These are phyloP conservation scores for Elongisporangium undulatum DNA, from an alignment of 352 stramenopile species.

Conservation along the genomic window DNA sequence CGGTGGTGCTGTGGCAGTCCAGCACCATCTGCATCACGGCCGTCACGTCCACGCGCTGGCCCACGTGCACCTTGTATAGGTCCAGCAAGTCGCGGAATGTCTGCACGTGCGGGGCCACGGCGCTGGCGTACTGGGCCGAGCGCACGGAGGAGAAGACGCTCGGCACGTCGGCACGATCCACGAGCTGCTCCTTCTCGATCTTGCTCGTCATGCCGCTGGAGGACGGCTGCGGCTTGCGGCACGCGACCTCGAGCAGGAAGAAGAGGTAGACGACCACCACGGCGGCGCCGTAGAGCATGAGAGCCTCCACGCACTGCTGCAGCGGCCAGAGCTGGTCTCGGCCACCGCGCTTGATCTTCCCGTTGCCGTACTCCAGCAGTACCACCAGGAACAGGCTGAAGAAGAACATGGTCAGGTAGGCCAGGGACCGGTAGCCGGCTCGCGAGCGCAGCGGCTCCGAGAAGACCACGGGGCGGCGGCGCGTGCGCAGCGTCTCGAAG, in stretches of 20 bases:
- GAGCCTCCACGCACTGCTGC: conserved; percentile 37
- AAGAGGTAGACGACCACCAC: conserved; percentile 4
- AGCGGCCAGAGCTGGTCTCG: conserved; percentile 34
- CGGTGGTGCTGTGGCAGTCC: not conserved
- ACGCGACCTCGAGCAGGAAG: not conserved
- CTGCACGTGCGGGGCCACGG: conserved; percentile 7
- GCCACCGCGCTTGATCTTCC: conserved; percentile 5
- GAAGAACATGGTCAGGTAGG: conserved; percentile 19
- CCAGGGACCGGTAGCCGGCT: conserved; percentile 7
- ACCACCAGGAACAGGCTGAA: conserved; percentile 17
- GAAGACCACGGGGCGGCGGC: conserved; percentile 9
- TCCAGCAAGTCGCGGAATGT: conserved; percentile 24
- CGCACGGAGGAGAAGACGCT: too few species aligned
- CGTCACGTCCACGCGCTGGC: conserved; percentile 15
- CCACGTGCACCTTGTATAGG: conserved; percentile 18
- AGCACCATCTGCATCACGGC: not conserved
- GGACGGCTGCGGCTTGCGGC: not conserved
- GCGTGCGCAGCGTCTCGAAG: not conserved
- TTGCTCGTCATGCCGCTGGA: too few species aligned
- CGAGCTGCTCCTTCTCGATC: too few species aligned
- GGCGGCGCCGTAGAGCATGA: conserved; percentile 23
- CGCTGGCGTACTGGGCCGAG: too few species aligned
- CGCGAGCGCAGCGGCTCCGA: conserved; percentile 25
- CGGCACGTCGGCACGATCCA: too few species aligned
- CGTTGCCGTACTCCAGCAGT: conserved; percentile 22